phyloP scores from a whole-genome alignment of 495 filamentous ascomycete species.

The Penicillium bialowiezense region DNA sequence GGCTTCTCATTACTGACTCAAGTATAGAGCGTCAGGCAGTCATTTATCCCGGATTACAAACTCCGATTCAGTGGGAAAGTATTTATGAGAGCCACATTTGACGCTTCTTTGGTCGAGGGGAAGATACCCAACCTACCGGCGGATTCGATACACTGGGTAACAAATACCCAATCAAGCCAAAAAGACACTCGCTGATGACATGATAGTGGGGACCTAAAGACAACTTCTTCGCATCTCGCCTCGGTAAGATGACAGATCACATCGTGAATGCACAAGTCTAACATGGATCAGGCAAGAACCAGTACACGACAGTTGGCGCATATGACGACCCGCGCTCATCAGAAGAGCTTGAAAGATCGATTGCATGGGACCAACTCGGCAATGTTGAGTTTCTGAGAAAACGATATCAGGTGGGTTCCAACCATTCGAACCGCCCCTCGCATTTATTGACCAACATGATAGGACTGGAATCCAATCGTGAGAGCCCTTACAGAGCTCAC shows the following conservation, averaged over 20 bases:
- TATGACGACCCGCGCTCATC: constrained; percentile 36
- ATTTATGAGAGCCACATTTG: constrained; percentile 46
- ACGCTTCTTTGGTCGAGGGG: constrained; percentile 33
- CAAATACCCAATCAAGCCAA: background rate
- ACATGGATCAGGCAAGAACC: constrained; percentile 24
- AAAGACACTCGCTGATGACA: background rate
- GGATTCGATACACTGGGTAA: constrained; percentile 46
- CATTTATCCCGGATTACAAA: constrained; percentile 39
- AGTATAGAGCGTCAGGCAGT: constrained; percentile 24
- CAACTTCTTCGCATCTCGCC: constrained; percentile 45
- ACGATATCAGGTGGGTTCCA: constrained; percentile 26
- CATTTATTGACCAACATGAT: background rate
- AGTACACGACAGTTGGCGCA: constrained; percentile 48
- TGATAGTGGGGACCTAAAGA: constrained; percentile 42
- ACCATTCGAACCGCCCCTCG: background rate
- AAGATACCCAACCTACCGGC: constrained; percentile 38
- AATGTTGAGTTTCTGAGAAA: constrained; percentile 35
- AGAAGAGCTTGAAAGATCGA: constrained; percentile 35
- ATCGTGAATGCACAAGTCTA: background rate
- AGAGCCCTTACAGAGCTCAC: constrained; percentile 39
- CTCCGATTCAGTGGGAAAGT: constrained; percentile 44
- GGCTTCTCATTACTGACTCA: background rate
- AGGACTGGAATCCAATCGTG: constrained; percentile 46
- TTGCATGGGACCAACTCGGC: constrained; percentile 39
- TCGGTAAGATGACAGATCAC: constrained; percentile 27